Percentiles rank a stretch among this genome's conserved stretches.
Evolutionary conservation across 2,329 filamentous ascomycete species (phyloP).

Genomic region (Pyrenophora graminea): DNA sequence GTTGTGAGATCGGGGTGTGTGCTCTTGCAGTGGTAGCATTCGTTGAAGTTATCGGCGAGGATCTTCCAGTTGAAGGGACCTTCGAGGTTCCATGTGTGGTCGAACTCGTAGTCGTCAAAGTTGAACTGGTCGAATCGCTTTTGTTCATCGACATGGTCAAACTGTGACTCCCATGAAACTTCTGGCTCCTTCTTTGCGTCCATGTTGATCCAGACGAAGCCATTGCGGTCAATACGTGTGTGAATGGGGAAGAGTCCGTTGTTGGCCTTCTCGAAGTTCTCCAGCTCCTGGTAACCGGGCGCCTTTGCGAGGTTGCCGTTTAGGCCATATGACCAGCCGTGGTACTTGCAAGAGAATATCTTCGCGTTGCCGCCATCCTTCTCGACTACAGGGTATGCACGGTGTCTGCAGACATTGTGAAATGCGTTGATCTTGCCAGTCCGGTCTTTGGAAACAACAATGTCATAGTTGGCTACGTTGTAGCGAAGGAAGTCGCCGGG

Average conservation of each 20-base stretch:
- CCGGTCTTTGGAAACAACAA: slow-evolving; percentile 44
- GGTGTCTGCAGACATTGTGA: slow-evolving; percentile 54
- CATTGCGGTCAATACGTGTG: slow-evolving; percentile 36
- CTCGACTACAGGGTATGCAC: slow-evolving; percentile 50
- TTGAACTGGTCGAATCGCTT: slow-evolving; percentile 39
- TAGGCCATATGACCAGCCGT: slow-evolving; percentile 53
- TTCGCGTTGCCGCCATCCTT: slow-evolving; percentile 45
- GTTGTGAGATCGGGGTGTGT: slow-evolving; percentile 63
- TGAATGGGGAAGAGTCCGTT: slow-evolving; percentile 45
- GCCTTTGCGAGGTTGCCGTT: slow-evolving; percentile 52
- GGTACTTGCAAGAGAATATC: slow-evolving; percentile 52
- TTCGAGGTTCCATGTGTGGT: slow-evolving; percentile 41
- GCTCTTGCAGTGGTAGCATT: slow-evolving; percentile 66
- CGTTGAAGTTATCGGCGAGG: slow-evolving; percentile 65
- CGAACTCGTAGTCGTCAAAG: slow-evolving; percentile 54
- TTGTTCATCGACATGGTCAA: slow-evolving; percentile 41
- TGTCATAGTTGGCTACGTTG: slow-evolving; percentile 50
- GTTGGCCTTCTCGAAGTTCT: slow-evolving; percentile 47
- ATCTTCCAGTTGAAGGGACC: slow-evolving; percentile 43
- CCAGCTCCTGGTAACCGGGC: slow-evolving; percentile 48
- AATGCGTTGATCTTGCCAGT: slow-evolving; percentile 48
- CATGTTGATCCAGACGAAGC: slow-evolving; percentile 47
- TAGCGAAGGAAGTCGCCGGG: slow-evolving; percentile 62
- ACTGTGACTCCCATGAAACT: slow-evolving; percentile 37
- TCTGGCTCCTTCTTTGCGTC: slow-evolving; percentile 38